Evolutionary conservation across 2,329 filamentous ascomycete species (phyloP).

Genomic region (Aureobasidium sp.): DNA sequence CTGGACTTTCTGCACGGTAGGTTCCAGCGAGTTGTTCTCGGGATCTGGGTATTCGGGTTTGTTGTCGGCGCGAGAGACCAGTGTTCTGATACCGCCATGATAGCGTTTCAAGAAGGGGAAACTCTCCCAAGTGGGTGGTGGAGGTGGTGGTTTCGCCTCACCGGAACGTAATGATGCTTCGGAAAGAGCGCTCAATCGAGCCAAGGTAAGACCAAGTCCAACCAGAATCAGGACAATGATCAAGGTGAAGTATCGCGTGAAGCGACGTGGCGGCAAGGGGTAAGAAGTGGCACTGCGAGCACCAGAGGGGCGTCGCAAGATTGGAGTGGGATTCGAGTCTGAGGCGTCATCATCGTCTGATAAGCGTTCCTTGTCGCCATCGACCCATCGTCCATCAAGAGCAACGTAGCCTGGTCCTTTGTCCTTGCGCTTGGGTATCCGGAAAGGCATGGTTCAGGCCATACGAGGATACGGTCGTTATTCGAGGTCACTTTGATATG

Average conservation of each 20-base stretch:
- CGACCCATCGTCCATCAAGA: constrained; percentile 11
- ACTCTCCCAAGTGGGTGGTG: constrained; percentile 71
- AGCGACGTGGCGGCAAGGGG: constrained; percentile 43
- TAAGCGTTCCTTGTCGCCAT: constrained; percentile 10
- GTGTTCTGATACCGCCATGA: constrained; percentile 72
- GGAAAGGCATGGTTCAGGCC: constrained; percentile 8
- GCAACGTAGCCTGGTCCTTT: constrained; percentile 8
- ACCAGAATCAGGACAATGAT: constrained; percentile 60
- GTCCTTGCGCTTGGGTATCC: constrained; percentile 8
- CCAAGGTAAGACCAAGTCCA: constrained; percentile 68
- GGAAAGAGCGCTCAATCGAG: constrained; percentile 35
- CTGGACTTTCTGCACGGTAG: constrained; percentile 25
- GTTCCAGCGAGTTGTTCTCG: constrained; percentile 48
- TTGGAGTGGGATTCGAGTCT: constrained; percentile 20
- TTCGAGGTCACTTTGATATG: background rate
- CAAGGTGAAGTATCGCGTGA: constrained; percentile 71
- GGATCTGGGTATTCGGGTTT: constrained; percentile 70
- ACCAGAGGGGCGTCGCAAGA: constrained; percentile 20
- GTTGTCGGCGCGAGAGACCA: constrained; percentile 60
- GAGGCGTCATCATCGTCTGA: constrained; percentile 14
- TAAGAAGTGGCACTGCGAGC: constrained; percentile 23
- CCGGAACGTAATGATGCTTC: constrained; percentile 50
- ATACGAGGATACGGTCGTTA: background rate
- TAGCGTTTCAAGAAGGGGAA: constrained; percentile 83
- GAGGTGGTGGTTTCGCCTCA: constrained; percentile 44